Evolutionary conservation across 2,329 filamentous ascomycete genomes (phyloP).

Genomic region (Fonsecaea pedrosoi): DNA sequence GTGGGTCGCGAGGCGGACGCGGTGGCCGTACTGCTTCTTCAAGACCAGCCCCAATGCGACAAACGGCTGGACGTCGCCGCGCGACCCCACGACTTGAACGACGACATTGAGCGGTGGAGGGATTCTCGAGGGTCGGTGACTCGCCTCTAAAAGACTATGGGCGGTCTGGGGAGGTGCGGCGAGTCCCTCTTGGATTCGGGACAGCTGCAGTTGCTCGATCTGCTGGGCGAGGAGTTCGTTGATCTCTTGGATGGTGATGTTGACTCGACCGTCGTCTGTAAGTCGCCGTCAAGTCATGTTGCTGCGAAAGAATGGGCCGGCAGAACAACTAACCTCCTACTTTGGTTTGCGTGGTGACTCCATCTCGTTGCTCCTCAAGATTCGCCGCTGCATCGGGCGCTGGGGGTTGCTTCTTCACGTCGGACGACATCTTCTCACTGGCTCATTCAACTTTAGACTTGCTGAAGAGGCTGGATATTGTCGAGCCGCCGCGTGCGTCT

Average conservation of each 20-base stretch:
- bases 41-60: conserved; percentile 71
- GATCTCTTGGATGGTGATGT: conserved; percentile 78
- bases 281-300: neutral
- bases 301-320: neutral
- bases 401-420: conserved; percentile 5
- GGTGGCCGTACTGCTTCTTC: conserved; percentile 70
- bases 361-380: conserved; percentile 19
- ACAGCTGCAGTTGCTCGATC: conserved; percentile 48
- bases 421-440: conserved; percentile 1
- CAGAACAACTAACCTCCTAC: conserved; percentile 20
- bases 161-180: conserved; percentile 49
- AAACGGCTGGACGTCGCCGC: conserved; percentile 79
- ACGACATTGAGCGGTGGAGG: conserved; percentile 74
- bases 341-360: conserved; percentile 18
- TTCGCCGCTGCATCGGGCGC: conserved; percentile 2
- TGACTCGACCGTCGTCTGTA: conserved; percentile 74
- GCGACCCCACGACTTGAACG: conserved; percentile 75
- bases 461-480: neutral
- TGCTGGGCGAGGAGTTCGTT: conserved; percentile 69
- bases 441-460: neutral
- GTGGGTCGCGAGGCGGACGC: conserved; percentile 77
- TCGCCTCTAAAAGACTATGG: conserved; percentile 70
- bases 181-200: conserved; percentile 50
- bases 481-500: neutral
- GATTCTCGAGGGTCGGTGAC: conserved; percentile 62